Evolutionary conservation across 2,329 filamentous ascomycete species (phyloP).

Genomic region (Lasiodiplodia citricola): DNA sequence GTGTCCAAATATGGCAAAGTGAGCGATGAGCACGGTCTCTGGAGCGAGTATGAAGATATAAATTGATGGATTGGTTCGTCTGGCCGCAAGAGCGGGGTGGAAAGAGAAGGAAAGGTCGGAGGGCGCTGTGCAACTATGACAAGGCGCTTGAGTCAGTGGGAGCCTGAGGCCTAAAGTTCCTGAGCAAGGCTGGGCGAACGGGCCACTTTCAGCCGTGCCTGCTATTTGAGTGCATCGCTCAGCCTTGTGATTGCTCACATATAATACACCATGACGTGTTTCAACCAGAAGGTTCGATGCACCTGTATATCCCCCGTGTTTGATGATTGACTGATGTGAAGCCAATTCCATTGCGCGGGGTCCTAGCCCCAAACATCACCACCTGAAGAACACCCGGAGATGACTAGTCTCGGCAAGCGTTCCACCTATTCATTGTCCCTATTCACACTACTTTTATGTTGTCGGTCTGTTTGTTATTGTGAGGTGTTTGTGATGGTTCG

Average conservation of each 20-base stretch:
- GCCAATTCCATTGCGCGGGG: not conserved
- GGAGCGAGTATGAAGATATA: not conserved
- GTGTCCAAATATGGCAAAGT: not conserved
- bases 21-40: too few species aligned
- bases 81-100: not conserved
- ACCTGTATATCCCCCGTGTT: not conserved
- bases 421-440: not conserved
- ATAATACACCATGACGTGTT: not conserved
- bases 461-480: not conserved
- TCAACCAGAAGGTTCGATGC: not conserved
- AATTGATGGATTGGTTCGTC: not conserved
- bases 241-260: not conserved
- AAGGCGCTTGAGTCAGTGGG: conserved; percentile 1
- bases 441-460: not conserved
- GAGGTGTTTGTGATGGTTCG: not conserved
- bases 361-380: not conserved
- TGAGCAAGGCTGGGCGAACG: conserved; percentile 1
- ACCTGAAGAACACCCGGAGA: not conserved
- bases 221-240: not conserved
- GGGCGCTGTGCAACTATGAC: not conserved
- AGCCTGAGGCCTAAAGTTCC: not conserved
- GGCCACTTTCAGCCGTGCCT: not conserved
- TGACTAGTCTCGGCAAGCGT: not conserved
- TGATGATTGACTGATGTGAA: not conserved
- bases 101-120: not conserved